Base-by-base conservation (phyloP, 805 yeast species). In the Candida bentonensis region DNA sequence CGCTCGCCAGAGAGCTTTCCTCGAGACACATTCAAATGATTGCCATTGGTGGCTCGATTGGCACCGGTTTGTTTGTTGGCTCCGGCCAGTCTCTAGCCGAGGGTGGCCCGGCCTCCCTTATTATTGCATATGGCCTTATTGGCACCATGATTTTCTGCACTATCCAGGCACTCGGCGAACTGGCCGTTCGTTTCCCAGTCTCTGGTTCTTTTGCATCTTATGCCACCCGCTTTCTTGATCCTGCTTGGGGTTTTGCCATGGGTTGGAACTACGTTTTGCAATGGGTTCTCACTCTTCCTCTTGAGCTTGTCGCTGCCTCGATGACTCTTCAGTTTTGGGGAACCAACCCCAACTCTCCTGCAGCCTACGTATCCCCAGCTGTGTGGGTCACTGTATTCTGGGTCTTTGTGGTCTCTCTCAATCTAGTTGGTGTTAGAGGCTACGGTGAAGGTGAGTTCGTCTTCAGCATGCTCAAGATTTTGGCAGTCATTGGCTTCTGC, bases 31-130 rank as follows among this genome's bases (percentile, higher is more conserved):
- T 82, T 54, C 75, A 78, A 47, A 74, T 82, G 79, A 79, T 82
- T 52, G 79, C 86, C 33, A 70, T 82, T 36, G 85, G 85, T 25
- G 82, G 85, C 26, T 76, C 81, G 51, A 76, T 80, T 42, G 89
- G 89, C 51, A 78, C 86, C 2, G 88, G 89, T 58, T 61, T 81
- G 45, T 74, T 82, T 50, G 78, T 82, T 42, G 86, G 87, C 52
- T 66, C 77, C 13, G 86, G 85, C 33, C 61, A 65, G 17, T 72
- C 82, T 2, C 67, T 82, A 50, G 57, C 62, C 25, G 60, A 64
- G 3, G 68, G 65, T 17, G 89, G 88, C 27, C 84, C 86, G 3
- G 82, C 70, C 3, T 73, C 74, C 42, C 51, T 72, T 28, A 61
- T 81, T 41, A 67, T 79, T 36, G 76, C 82, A 28, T 77, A 72